A percentile compares a stretch with the other conserved stretches of the same genome.
Evolutionary conservation across 2,329 filamentous ascomycete genomes (phyloP).

Genomic region (Ophiocordyceps camponoti-rufipedis): DNA sequence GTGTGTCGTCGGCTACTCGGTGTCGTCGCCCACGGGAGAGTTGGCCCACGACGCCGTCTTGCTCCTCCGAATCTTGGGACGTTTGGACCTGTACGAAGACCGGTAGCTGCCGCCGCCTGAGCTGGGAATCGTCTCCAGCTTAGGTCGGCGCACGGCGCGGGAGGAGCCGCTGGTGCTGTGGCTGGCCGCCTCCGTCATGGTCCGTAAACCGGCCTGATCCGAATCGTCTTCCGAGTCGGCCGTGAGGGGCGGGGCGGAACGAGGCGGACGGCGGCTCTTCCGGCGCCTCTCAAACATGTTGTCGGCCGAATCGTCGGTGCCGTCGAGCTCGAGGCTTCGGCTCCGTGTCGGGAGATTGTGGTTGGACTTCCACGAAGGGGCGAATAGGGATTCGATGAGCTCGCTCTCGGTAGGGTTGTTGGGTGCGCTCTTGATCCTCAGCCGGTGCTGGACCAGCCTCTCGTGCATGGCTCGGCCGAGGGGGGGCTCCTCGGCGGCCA

Average conservation of each 20-base stretch:
- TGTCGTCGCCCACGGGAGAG: conserved; percentile 20
- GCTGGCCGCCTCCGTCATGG: conserved; percentile 8
- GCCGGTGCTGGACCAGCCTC: conserved; percentile 26
- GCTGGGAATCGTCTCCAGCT: conserved; percentile 28
- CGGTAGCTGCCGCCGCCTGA: conserved; percentile 13
- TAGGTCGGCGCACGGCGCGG: conserved; percentile 22
- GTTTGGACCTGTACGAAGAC: conserved; percentile 12
- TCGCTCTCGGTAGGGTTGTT: conserved; percentile 24
- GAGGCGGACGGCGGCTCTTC: conserved; percentile 8
- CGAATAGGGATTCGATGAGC: conserved; percentile 23
- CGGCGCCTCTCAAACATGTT: conserved; percentile 10
- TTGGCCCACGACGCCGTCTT: conserved; percentile 9
- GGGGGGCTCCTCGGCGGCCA: conserved; percentile 20
- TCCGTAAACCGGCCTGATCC: conserved; percentile 8
- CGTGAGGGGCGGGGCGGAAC: conserved; percentile 12
- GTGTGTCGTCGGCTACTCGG: conserved; percentile 9
- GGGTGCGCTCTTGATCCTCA: conserved; percentile 8
- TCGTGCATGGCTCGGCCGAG: conserved; percentile 25
- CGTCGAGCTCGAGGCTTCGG: conserved; percentile 20
- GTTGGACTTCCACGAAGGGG: conserved; percentile 10
- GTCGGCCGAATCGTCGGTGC: conserved; percentile 15
- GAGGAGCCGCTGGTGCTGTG: conserved; percentile 9
- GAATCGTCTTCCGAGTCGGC: conserved; percentile 16
- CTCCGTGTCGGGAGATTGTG: conserved; percentile 14
- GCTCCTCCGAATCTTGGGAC: conserved; percentile 11